These are phyloP conservation scores for Tetrapyrgos nigripes DNA, from an alignment of 1,284 basidiomycete genomes.

Conservation along the genomic window DNA sequence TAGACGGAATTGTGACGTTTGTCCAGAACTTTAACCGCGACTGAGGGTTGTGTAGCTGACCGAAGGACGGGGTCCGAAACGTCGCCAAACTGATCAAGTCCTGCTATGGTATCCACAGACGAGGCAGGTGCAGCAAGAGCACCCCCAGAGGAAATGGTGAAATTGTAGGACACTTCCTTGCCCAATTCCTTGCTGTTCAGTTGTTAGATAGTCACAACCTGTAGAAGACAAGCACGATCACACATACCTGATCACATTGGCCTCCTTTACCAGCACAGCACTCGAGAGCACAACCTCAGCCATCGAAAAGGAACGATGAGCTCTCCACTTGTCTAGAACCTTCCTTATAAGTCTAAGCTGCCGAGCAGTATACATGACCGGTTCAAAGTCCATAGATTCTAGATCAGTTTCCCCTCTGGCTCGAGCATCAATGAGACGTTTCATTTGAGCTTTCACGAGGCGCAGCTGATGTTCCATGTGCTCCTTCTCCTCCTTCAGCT, in stretches of 20 bases:
- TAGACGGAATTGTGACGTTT: constrained; percentile 86
- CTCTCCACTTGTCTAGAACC: constrained; percentile 86
- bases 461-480: constrained; percentile 90
- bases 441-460: constrained; percentile 84
- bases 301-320: constrained; percentile 87
- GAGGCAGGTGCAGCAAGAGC: constrained; percentile 83
- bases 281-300: constrained; percentile 88
- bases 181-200: constrained; percentile 77
- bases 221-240: constrained; percentile 12
- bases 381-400: constrained; percentile 70
- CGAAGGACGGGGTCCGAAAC: constrained; percentile 81
- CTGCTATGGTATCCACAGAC: constrained; percentile 85
- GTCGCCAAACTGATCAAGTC: constrained; percentile 92
- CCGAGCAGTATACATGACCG: constrained; percentile 80
- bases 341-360: constrained; percentile 83
- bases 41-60: constrained; percentile 79
- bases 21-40: constrained; percentile 92
- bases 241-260: constrained; percentile 88
- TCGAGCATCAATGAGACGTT: constrained; percentile 79
- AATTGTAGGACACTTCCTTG: constrained; percentile 91
- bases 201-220: neutral
- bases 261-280: constrained; percentile 92
- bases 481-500: constrained; percentile 87
- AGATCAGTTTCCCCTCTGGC: constrained; percentile 76
- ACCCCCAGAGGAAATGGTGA: constrained; percentile 86